These are phyloP conservation scores for Pisolithus orientalis DNA, from an alignment of 768 basidiomycete genomes.

Conservation along the genomic window DNA sequence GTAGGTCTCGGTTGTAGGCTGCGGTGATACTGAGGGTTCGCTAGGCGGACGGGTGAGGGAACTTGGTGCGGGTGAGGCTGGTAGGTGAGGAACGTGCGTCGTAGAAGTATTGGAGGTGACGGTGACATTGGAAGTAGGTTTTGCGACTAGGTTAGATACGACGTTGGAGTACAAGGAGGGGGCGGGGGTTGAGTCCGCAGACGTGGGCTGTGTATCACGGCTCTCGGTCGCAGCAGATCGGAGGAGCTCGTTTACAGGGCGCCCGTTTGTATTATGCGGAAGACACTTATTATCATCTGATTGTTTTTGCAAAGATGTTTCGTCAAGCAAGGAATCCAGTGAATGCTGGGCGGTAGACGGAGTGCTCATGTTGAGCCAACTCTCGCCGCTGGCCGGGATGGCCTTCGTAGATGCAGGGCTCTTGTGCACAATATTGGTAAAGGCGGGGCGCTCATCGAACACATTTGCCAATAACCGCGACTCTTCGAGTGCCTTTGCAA, in stretches of 20 bases:
- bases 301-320: conserved; percentile 21
- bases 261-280: conserved; percentile 1
- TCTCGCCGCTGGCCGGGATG: conserved; percentile 22
- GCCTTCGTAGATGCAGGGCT: conserved; percentile 14
- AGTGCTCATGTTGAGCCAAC: conserved; percentile 27
- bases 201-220: neutral
- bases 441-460: conserved; percentile 3
- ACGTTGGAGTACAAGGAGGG: conserved; percentile 21
- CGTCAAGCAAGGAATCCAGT: conserved; percentile 9
- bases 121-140: conserved; percentile 6
- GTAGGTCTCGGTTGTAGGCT: conserved; percentile 9
- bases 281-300: conserved; percentile 11
- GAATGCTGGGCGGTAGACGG: conserved; percentile 16
- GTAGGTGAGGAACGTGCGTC: conserved; percentile 4
- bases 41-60: conserved; percentile 5
- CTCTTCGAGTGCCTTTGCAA: conserved; percentile 56
- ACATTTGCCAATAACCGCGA: conserved; percentile 31
- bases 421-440: conserved; percentile 5
- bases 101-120: conserved; percentile 3
- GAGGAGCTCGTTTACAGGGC: neutral
- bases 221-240: conserved; percentile 4
- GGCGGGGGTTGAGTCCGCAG: conserved; percentile 7
- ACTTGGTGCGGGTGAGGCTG: conserved; percentile 4
- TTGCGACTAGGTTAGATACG: conserved; percentile 16
- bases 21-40: conserved; percentile 10